phyloP scores from a whole-genome alignment of 257 asterid species.

The Verbena officinalis region DNA sequence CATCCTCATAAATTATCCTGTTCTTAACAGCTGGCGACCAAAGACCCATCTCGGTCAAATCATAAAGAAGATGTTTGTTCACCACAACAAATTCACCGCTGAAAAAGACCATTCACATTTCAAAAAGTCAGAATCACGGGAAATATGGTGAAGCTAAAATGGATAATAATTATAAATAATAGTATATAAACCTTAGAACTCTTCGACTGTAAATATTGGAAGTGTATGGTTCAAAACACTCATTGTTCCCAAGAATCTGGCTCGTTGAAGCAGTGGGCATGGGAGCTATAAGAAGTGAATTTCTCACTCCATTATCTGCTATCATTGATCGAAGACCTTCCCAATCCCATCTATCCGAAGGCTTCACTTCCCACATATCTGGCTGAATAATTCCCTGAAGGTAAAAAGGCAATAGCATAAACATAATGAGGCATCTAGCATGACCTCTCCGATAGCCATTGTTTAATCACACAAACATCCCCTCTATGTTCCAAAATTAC shows the following conservation, averaged over 20 bases:
- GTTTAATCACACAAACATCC: no score
- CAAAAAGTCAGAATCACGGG: constrained; percentile 20
- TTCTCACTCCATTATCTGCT: constrained; percentile 42
- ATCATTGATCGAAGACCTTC: constrained; percentile 53
- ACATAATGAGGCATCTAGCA: no score
- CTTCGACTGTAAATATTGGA: constrained; percentile 93
- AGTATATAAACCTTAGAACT: constrained; percentile 60
- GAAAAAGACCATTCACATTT: constrained; percentile 10
- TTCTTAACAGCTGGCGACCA: constrained; percentile 90
- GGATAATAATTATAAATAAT: constrained; percentile 8
- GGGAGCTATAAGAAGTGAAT: constrained; percentile 94
- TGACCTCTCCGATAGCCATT: no score
- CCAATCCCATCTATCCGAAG: constrained; percentile 96
- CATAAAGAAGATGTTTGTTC: constrained; percentile 94
- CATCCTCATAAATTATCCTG: constrained; percentile 78
- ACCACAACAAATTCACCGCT: constrained; percentile 99
- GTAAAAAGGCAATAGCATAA: not conserved
- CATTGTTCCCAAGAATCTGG: constrained; percentile 98
- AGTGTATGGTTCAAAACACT: constrained; percentile 97
- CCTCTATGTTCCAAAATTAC: no score
- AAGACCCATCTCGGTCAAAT: constrained; percentile 90
- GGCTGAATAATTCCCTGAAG: constrained; percentile 90
- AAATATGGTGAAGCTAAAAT: not conserved
- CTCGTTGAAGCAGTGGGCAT: constrained; percentile 99
- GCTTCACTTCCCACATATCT: constrained; percentile 92